phyloP scores from a whole-genome alignment of 148 eudicot genomes.

The Vaccinium vitisidaea region DNA sequence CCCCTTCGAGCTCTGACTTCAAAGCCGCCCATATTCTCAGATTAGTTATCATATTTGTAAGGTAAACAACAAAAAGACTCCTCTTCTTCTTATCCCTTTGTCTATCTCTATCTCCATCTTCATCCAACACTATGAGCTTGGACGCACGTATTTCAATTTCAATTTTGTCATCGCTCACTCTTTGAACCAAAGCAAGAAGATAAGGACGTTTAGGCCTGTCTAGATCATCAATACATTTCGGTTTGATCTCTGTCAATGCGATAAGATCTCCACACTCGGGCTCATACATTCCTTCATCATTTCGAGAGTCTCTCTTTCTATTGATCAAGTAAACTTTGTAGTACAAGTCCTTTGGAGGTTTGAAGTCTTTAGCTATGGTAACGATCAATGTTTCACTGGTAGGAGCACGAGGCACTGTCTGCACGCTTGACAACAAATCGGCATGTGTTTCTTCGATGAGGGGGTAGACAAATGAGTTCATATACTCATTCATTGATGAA shows the following conservation, averaged over 20 bases:
- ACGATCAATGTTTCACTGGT: conserved; percentile 18
- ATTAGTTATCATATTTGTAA: conserved; percentile 40
- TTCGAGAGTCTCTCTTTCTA: no score
- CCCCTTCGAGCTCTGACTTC: conserved; percentile 31
- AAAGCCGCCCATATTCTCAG: conserved; percentile 53
- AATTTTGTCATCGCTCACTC: conserved; percentile 10
- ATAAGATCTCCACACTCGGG: conserved; percentile 54
- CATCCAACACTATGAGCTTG: conserved; percentile 15
- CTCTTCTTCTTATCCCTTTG: background rate
- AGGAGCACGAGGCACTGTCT: conserved; percentile 27
- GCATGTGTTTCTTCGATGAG: conserved; percentile 57
- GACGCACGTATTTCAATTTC: conserved; percentile 18
- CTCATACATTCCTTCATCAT: conserved; percentile 35
- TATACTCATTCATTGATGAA: conserved; percentile 29
- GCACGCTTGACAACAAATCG: conserved; percentile 33
- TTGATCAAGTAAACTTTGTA: conserved; percentile 19
- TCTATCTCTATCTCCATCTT: background rate
- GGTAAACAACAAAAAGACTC: conserved; percentile 30
- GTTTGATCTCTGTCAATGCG: conserved; percentile 40
- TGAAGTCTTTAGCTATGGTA: background rate
- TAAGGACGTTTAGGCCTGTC: conserved; percentile 22
- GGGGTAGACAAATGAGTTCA: conserved; percentile 41
- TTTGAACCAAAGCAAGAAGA: conserved; percentile 31
- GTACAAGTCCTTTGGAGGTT: conserved; percentile 29
- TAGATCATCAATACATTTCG: conserved; percentile 39